These are phyloP conservation scores for Epicoccum sorghinum DNA, from an alignment of 2,329 filamentous ascomycete genomes.

Conservation along the genomic window DNA sequence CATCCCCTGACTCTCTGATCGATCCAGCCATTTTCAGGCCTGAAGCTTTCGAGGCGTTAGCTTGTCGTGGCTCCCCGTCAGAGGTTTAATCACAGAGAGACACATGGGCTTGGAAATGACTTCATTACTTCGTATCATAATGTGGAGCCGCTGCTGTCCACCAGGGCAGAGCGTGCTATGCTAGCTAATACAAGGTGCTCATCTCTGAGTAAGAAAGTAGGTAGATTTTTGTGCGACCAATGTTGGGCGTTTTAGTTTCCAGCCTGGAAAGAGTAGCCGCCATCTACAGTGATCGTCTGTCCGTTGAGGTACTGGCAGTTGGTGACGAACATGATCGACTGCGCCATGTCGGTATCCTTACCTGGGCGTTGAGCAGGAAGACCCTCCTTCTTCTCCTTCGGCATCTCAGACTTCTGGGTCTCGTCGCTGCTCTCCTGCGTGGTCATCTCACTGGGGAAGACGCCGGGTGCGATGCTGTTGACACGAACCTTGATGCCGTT, in stretches of 20 bases:
- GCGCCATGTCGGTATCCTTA: slow-evolving; percentile 56
- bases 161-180: background rate
- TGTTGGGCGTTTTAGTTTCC: slow-evolving; percentile 31
- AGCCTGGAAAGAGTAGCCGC: slow-evolving; percentile 55
- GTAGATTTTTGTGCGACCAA: background rate
- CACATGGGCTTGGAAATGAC: slow-evolving; percentile 10
- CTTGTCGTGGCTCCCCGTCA: slow-evolving; percentile 14
- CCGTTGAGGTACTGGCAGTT: slow-evolving; percentile 59
- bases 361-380: slow-evolving; percentile 60
- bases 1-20: slow-evolving; percentile 20
- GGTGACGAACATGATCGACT: slow-evolving; percentile 58
- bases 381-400: slow-evolving; percentile 59
- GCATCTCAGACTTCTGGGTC: slow-evolving; percentile 61
- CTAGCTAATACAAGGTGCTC: slow-evolving; percentile 15
- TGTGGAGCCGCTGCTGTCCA: background rate
- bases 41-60: slow-evolving; percentile 33
- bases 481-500: slow-evolving; percentile 61
- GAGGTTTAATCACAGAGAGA: background rate
- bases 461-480: slow-evolving; percentile 63
- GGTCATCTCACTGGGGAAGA: slow-evolving; percentile 66
- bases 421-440: slow-evolving; percentile 55
- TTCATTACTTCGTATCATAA: slow-evolving; percentile 17
- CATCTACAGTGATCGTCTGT: slow-evolving; percentile 58
- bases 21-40: background rate
- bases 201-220: slow-evolving; percentile 6